These are phyloP conservation scores for Penicillium samsonianum DNA, from an alignment of 495 filamentous ascomycete species.

Conservation along the genomic window DNA sequence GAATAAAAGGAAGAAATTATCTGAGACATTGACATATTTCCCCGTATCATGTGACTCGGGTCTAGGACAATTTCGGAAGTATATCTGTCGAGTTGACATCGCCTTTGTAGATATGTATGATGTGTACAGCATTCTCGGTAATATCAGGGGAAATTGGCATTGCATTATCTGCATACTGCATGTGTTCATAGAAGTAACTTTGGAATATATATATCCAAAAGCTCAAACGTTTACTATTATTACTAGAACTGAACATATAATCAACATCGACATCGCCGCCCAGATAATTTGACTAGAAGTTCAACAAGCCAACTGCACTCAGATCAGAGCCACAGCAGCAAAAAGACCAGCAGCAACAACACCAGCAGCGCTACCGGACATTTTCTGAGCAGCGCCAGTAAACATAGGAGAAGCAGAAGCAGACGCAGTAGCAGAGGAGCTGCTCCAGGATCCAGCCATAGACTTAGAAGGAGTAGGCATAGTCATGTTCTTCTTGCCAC, in stretches of 20 bases:
- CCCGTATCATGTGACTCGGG: constrained; percentile 10
- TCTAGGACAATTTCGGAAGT: background rate
- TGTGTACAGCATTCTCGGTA: background rate
- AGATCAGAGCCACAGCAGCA: constrained; percentile 8
- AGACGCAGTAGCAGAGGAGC: constrained; percentile 6
- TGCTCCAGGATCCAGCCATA: constrained; percentile 12
- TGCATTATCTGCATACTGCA: background rate
- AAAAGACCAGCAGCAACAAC: constrained; percentile 8
- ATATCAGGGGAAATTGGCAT: background rate
- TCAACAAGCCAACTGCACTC: background rate
- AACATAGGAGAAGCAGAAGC: constrained; percentile 12
- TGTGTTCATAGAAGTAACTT: background rate
- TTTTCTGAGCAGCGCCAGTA: constrained; percentile 4
- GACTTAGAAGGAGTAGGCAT: constrained; percentile 8
- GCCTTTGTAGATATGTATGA: too few species aligned
- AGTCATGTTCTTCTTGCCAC: constrained; percentile 9
- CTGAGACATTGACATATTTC: background rate
- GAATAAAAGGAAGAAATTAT: background rate
- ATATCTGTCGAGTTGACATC: background rate
- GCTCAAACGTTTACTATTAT: background rate
- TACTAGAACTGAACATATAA: background rate
- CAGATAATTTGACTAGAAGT: background rate
- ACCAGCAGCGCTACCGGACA: constrained; percentile 7
- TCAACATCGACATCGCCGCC: background rate
- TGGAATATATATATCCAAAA: background rate